A percentile compares a stretch with the other conserved stretches of the same genome.
These are phyloP conservation scores for Kwoniella bestiolae DNA, from an alignment of 768 basidiomycete species.

Conservation along the genomic window DNA sequence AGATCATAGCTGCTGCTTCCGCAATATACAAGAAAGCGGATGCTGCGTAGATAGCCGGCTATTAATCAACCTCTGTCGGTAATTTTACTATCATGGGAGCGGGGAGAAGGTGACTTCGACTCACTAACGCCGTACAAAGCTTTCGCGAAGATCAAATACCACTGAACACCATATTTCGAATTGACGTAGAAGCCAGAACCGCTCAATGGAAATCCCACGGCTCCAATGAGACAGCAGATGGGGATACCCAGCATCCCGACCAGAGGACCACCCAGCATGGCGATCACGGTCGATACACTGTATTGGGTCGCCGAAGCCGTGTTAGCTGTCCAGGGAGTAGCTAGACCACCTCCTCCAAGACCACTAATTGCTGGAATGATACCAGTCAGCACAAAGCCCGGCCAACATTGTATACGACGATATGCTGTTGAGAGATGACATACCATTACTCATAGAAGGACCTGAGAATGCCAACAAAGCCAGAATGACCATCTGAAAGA, in stretches of 20 bases:
- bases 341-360: constrained; percentile 30
- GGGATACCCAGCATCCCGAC: constrained; percentile 40
- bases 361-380: constrained; percentile 7
- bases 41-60: neutral
- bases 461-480: constrained; percentile 15
- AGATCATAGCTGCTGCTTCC: constrained; percentile 15
- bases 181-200: constrained; percentile 31
- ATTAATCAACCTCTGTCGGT: neutral
- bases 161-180: constrained; percentile 8
- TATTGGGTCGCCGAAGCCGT: constrained; percentile 25
- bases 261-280: constrained; percentile 42
- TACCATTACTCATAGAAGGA: constrained; percentile 21
- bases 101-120: neutral
- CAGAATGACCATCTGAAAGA: constrained; percentile 13
- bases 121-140: constrained; percentile 10
- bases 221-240: constrained; percentile 33
- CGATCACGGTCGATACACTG: constrained; percentile 22
- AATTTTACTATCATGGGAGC: neutral
- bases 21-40: constrained; percentile 16
- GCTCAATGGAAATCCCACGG: constrained; percentile 18
- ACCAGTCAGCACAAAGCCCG: no score
- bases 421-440: no score
- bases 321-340: constrained; percentile 33
- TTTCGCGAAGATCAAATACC: constrained; percentile 14
- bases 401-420: no score